Conservation (phyloP, 176 grass and related monocot genomes). For the Bonia amplexicaulis region DNA sequence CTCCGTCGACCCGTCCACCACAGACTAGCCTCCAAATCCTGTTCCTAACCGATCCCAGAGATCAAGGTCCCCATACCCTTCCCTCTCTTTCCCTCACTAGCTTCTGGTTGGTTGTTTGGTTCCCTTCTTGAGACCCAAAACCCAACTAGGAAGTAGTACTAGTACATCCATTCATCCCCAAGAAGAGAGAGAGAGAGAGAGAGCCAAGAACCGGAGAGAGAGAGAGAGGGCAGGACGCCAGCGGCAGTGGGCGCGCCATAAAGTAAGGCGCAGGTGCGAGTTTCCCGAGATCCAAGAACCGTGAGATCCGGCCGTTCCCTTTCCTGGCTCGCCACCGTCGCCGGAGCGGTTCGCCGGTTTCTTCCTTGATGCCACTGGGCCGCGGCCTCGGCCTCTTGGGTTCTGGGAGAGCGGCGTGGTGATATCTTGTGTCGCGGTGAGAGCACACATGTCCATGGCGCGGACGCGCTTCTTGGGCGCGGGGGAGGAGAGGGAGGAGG, state of each 20-base stretch:
- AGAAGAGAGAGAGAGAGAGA: not conserved
- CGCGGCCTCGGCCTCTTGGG: not conserved
- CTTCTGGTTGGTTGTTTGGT: conserved; percentile 45
- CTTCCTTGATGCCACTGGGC: not conserved
- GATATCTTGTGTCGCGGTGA: not conserved
- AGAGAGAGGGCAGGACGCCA: not conserved
- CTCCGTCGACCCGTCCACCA: not conserved
- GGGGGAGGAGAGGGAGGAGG: conserved; percentile 29
- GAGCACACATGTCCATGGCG: conserved; percentile 24
- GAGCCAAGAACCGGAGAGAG: not conserved
- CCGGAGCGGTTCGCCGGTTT: not conserved
- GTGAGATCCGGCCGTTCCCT: conserved; percentile 30
- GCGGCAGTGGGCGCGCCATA: conserved; percentile 32
- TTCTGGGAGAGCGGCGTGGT: not conserved
- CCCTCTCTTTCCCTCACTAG: not conserved
- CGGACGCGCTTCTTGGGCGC: not conserved
- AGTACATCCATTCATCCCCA: conserved; percentile 5
- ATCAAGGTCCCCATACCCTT: conserved; percentile 19
- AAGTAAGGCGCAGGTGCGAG: not conserved
- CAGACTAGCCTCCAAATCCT: not conserved
- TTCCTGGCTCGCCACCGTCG: not conserved
- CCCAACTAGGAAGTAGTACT: not conserved
- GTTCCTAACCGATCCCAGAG: conserved; percentile 29
- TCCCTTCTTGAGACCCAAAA: conserved; percentile 27
- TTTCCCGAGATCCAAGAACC: conserved; percentile 24